Percentiles rank a stretch among this genome's conserved stretches.
Evolutionary conservation across 1,139 yeast species (phyloP).

Genomic region (Geotrichum aggregatum): DNA sequence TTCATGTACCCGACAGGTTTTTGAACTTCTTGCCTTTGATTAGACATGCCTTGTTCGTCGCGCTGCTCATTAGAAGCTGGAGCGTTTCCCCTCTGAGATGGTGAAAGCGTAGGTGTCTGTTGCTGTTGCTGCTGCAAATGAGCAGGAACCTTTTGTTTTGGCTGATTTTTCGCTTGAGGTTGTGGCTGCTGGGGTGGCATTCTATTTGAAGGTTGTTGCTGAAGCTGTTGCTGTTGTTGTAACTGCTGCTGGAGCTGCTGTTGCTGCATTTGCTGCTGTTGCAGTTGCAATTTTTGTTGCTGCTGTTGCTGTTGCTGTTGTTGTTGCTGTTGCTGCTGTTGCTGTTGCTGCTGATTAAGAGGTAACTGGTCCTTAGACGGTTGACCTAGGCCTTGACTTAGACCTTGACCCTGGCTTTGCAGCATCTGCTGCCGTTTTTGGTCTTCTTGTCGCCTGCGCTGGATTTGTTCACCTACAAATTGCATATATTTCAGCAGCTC

Average conservation of each 20-base stretch:
- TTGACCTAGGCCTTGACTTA: background rate
- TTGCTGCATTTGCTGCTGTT: constrained; percentile 15
- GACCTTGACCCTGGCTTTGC: background rate
- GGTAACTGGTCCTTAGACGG: background rate
- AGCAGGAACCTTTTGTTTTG: no score
- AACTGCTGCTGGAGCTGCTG: constrained; percentile 12
- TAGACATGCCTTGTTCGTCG: background rate
- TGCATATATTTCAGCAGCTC: constrained; percentile 74
- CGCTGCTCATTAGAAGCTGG: background rate
- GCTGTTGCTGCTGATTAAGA: background rate
- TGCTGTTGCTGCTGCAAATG: background rate
- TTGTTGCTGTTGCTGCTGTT: constrained; percentile 10
- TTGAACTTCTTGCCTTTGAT: background rate
- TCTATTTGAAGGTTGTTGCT: background rate
- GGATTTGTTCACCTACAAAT: constrained; percentile 57
- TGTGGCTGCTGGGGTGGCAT: background rate
- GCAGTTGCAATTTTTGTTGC: constrained; percentile 7
- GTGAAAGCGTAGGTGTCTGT: background rate
- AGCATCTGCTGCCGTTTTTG: constrained; percentile 4
- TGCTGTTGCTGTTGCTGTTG: constrained; percentile 17
- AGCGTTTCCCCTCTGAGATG: background rate
- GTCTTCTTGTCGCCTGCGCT: constrained; percentile 17
- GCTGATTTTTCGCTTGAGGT: background rate
- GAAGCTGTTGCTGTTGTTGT: background rate
- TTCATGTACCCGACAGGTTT: background rate